Conservation (phyloP, 495 filamentous ascomycete genomes). For the Rostrohypoxylon terebratum region DNA sequence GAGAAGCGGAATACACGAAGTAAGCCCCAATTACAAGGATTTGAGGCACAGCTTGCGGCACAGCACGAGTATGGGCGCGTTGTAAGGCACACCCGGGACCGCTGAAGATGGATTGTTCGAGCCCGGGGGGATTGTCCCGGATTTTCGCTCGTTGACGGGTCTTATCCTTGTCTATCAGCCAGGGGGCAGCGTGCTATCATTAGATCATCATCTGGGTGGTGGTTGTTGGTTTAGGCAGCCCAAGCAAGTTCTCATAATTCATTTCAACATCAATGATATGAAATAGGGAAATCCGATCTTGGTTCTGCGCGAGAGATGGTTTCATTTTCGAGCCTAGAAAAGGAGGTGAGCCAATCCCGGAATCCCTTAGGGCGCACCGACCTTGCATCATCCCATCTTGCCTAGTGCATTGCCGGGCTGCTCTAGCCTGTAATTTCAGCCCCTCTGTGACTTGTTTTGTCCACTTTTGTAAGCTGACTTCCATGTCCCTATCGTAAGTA, state of each 20-base stretch:
- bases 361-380: neutral
- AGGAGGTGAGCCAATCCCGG: neutral
- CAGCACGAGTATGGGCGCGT: constrained; percentile 12
- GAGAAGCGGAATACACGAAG: neutral
- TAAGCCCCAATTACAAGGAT: constrained; percentile 5
- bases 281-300: neutral
- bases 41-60: constrained; percentile 28
- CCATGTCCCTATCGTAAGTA: constrained; percentile 1
- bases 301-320: neutral
- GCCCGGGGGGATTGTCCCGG: constrained; percentile 22
- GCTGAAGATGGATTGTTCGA: neutral
- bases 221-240: neutral
- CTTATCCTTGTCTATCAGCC: constrained; percentile 7
- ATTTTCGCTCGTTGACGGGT: constrained; percentile 20
- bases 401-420: constrained; percentile 8
- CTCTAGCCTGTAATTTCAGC: constrained; percentile 17
- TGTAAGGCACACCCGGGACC: too few relatives aligned
- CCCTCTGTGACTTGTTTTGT: constrained; percentile 14
- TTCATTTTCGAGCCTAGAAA: neutral
- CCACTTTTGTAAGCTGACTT: constrained; percentile 20
- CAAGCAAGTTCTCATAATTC: neutral
- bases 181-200: neutral
- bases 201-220: neutral
- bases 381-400: constrained; percentile 2
- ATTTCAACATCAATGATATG: neutral